phyloP scores from a whole-genome alignment of 768 basidiomycete genomes.

The Naematelia encephala region DNA sequence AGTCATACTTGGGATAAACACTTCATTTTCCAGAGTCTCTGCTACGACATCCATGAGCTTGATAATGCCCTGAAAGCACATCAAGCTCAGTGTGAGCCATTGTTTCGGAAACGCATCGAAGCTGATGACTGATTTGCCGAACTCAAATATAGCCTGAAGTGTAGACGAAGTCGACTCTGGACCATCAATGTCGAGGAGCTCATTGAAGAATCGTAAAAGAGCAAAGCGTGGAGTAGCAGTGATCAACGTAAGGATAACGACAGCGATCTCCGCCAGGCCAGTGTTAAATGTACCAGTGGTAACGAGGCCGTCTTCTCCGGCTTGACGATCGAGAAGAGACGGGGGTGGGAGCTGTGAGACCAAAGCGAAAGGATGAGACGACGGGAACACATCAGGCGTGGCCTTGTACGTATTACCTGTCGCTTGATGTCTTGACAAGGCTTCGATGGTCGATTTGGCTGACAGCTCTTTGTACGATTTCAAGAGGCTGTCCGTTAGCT shows the following conservation, averaged over 20 bases:
- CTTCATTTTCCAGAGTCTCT: constrained; percentile 66
- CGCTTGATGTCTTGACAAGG: constrained; percentile 66
- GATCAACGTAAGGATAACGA: constrained; percentile 76
- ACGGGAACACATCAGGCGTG: constrained; percentile 80
- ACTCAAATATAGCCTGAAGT: constrained; percentile 74
- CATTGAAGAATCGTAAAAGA: constrained; percentile 72
- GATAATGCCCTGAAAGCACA: constrained; percentile 81
- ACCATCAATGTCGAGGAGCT: constrained; percentile 82
- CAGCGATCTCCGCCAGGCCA: constrained; percentile 76
- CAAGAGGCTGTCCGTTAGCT: constrained; percentile 54
- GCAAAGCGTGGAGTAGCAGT: constrained; percentile 74
- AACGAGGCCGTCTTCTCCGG: constrained; percentile 54
- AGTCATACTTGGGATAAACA: constrained; percentile 70
- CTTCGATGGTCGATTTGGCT: constrained; percentile 62
- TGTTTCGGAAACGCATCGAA: constrained; percentile 83
- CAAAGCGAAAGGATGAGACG: constrained; percentile 88
- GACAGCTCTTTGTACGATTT: constrained; percentile 85
- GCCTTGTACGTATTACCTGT: constrained; percentile 55
- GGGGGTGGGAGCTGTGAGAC: constrained; percentile 57
- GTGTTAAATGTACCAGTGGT: constrained; percentile 60
- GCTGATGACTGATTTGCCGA: constrained; percentile 72
- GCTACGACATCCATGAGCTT: constrained; percentile 82
- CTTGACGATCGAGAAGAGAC: constrained; percentile 50
- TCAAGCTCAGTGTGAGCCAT: constrained; percentile 87
- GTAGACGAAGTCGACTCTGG: constrained; percentile 69